Evolutionary conservation across 768 basidiomycete species (phyloP), one percentile per base, ranked within the genome.

Genomic region (Mycena epipterygia): DNA sequence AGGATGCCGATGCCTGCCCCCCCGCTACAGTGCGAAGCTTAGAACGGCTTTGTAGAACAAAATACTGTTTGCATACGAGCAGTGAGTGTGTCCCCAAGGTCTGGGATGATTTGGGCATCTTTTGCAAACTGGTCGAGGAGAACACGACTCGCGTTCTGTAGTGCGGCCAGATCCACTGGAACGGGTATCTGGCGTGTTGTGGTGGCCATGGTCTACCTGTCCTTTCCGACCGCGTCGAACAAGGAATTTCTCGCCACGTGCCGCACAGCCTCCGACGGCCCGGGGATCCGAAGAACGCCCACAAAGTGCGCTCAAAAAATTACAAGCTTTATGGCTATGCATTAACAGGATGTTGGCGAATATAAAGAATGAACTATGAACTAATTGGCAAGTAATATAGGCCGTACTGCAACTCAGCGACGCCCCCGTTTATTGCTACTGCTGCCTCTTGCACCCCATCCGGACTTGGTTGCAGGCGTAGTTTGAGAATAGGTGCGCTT

Each of bases 51-150:
- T 42, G 48, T 49, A 46, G 16, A 19, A 25, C 17, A 59, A 41
- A 51, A 35, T 23, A 39, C 21, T 25, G n/a, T n/a, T n/a, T 82
- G 53, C 90, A 68, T 78, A 93, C 92, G 84, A 64, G 87, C 83
- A 6, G 85, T 87, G 59, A 94, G 79, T 72, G 89, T 85, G 67
- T 95, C 94, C 46, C 90, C 90, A 41, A 93, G 78, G 79, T 95
- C 94, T 35, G 94, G 93, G 55, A 95, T 88, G 59, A 87, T 85
- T 80, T 92, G 90, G 3, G 88, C 85, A 80, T 95, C 94, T 77
- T 93, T 94, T 33, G 86, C 80, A 58, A 94, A 86, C 70, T 90
- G 88, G 56, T 93, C 92, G 63, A 90, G 86, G 32, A 95, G 77
- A 37, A 93, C 85, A 67, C 86, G 84, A 75, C 90, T 91, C 13